phyloP scores from a whole-genome alignment of 2,329 filamentous ascomycete species.

The Neocucurbitaria cava region DNA sequence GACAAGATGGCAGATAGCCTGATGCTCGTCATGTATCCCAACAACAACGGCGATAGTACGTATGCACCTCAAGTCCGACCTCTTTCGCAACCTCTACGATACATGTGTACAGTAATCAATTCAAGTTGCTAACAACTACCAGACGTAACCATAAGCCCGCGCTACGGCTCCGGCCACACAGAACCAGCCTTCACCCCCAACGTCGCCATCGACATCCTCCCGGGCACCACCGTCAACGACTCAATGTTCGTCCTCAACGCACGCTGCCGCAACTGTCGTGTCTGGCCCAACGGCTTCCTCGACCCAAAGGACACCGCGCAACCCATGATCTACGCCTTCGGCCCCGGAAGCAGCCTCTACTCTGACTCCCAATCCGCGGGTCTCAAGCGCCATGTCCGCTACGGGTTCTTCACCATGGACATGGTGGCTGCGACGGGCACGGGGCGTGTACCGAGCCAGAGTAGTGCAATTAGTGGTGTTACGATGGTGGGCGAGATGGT shows the following conservation, averaged over 20 bases:
- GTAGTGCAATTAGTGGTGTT: conserved; percentile 28
- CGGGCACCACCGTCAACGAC: conserved; percentile 41
- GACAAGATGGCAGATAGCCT: conserved; percentile 51
- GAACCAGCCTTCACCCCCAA: conserved; percentile 45
- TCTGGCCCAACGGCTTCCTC: conserved; percentile 46
- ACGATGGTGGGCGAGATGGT: conserved; percentile 26
- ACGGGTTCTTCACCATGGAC: conserved; percentile 52
- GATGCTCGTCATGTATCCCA: conserved; percentile 55
- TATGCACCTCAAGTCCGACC: not conserved
- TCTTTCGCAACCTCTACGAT: not conserved
- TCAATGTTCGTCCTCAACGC: conserved; percentile 49
- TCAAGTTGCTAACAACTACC: conserved; percentile 16
- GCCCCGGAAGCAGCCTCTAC: conserved; percentile 34
- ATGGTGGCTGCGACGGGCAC: conserved; percentile 47
- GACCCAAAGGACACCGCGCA: conserved; percentile 39
- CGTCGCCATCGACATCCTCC: conserved; percentile 38
- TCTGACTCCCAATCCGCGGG: conserved; percentile 42
- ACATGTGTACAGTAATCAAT: not conserved
- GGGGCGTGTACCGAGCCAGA: conserved; percentile 43
- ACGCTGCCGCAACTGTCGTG: conserved; percentile 49
- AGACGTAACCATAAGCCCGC: conserved; percentile 49
- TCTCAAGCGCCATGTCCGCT: conserved; percentile 48
- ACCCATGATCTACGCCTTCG: conserved; percentile 54
- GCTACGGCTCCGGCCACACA: conserved; percentile 41
- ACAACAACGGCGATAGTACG: conserved; percentile 42